These are phyloP conservation scores for Capronia epimyces DNA, from an alignment of 2,329 filamentous ascomycete genomes.

Conservation along the genomic window DNA sequence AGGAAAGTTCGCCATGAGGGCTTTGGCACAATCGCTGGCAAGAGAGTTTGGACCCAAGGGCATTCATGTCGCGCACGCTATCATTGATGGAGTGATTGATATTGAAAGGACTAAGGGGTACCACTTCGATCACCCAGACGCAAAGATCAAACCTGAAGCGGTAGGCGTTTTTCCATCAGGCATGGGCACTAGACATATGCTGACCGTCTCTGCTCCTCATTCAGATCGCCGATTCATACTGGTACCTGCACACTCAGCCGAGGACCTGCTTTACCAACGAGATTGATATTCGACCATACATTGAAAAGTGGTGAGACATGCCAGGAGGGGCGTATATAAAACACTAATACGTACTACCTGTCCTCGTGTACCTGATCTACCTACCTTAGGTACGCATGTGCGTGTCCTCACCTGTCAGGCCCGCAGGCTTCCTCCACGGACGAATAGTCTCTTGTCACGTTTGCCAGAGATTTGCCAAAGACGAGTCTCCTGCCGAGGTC, in stretches of 20 bases:
- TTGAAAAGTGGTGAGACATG: constrained; percentile 68
- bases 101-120: constrained; percentile 64
- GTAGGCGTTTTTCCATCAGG: constrained; percentile 46
- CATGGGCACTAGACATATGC: neutral
- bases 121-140: constrained; percentile 53
- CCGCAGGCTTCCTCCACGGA: too few relatives aligned
- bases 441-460: too few relatives aligned
- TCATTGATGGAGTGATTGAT: constrained; percentile 82
- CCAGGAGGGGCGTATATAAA: neutral
- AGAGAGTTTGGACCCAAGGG: constrained; percentile 80
- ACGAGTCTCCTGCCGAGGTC: too few relatives aligned
- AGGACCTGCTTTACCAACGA: constrained; percentile 68
- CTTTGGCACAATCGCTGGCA: constrained; percentile 67
- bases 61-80: constrained; percentile 74
- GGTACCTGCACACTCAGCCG: constrained; percentile 76
- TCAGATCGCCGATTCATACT: constrained; percentile 81
- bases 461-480: too few relatives aligned
- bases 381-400: too few relatives aligned
- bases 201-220: constrained; percentile 12
- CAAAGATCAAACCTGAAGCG: constrained; percentile 68
- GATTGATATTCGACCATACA: constrained; percentile 50
- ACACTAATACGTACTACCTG: neutral
- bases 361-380: too few relatives aligned
- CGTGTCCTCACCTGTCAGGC: too few relatives aligned
- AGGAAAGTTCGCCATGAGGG: constrained; percentile 74